Evolutionary conservation across 2,329 filamentous ascomycete genomes (phyloP).

Genomic region (Polychaeton citri): DNA sequence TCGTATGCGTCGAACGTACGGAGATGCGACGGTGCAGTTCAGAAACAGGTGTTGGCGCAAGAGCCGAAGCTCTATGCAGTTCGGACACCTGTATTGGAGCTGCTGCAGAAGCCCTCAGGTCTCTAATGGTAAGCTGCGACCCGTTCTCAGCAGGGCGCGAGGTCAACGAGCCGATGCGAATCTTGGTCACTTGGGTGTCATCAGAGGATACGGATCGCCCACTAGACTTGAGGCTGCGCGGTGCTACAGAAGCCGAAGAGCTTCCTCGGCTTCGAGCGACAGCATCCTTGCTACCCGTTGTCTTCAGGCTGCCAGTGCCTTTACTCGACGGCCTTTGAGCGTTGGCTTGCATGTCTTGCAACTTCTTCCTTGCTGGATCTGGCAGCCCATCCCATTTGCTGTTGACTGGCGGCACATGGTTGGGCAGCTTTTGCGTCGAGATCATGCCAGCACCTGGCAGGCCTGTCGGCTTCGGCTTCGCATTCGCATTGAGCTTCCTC

Average conservation of each 20-base stretch:
- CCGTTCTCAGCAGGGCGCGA: not conserved
- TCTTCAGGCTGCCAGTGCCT: not conserved
- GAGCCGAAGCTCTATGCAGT: not conserved
- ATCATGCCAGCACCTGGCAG: slow-evolving; percentile 17
- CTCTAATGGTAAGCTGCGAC: not conserved
- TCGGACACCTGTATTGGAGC: not conserved
- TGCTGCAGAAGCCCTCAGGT: not conserved
- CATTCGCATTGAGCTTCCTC: slow-evolving; percentile 19
- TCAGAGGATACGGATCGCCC: not conserved
- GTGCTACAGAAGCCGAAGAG: not conserved
- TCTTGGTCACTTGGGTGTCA: not conserved
- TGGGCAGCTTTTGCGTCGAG: slow-evolving; percentile 33
- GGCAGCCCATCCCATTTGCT: slow-evolving; percentile 42
- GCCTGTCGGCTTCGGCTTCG: slow-evolving; percentile 10
- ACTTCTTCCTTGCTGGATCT: slow-evolving; percentile 22
- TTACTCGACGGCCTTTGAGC: slow-evolving; percentile 1
- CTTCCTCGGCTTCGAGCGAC: not conserved
- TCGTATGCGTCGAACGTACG: not conserved
- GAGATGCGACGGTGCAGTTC: not conserved
- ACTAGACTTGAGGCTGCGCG: not conserved
- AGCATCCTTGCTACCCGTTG: not conserved
- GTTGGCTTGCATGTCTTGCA: slow-evolving; percentile 1
- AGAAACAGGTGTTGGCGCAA: not conserved
- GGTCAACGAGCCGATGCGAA: not conserved
- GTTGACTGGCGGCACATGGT: slow-evolving; percentile 38